phyloP scores from a whole-genome alignment of 148 eudicot species.

The Fagopyrum tataricum region DNA sequence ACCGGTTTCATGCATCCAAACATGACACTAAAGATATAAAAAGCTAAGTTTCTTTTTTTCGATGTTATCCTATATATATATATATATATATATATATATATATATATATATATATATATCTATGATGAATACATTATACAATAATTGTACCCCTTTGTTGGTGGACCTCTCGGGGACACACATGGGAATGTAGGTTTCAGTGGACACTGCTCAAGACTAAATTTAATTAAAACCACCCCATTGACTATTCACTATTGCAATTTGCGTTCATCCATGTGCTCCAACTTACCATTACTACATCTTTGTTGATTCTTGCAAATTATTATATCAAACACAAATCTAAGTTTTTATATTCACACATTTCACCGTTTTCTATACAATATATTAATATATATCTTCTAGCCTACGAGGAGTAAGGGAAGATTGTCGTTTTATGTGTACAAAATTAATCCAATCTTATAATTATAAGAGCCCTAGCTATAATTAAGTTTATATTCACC shows the following conservation, averaged over 20 bases:
- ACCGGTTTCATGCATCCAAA: too few species aligned
- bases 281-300: constrained; percentile 1
- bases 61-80: background rate
- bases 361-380: constrained; percentile 1
- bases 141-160: background rate
- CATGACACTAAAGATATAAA: too few species aligned
- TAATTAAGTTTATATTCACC: background rate
- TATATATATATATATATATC: background rate
- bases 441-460: background rate
- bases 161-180: constrained; percentile 13
- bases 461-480: background rate
- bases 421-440: background rate
- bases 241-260: background rate
- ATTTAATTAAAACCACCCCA: background rate
- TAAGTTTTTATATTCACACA: background rate
- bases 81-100: background rate
- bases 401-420: background rate
- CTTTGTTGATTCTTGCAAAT: constrained; percentile 11
- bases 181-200: constrained; percentile 10
- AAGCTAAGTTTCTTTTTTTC: background rate
- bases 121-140: background rate
- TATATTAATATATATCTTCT: background rate
- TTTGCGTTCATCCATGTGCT: constrained; percentile 8
- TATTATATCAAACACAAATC: constrained; percentile 9
- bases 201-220: constrained; percentile 10